Percentiles rank a stretch among this genome's conserved stretches.
These are phyloP conservation scores for Ogataea paradorogensis DNA, from an alignment of 805 yeast genomes.

Conservation along the genomic window DNA sequence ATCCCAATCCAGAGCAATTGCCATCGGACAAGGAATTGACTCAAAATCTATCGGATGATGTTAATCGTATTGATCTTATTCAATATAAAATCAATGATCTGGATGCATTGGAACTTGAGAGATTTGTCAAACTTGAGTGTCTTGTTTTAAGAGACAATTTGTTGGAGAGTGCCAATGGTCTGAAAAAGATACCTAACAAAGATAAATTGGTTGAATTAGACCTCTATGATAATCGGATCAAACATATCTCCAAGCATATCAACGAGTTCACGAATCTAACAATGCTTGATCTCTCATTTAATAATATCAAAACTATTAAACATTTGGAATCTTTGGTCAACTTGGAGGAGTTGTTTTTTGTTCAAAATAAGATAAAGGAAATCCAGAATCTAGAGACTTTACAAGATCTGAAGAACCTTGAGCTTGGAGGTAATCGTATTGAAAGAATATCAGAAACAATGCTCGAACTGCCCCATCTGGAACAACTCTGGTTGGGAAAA, in stretches of 20 bases:
- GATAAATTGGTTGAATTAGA: constrained; percentile 73
- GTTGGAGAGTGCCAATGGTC: constrained; percentile 65
- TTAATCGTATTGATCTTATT: constrained; percentile 59
- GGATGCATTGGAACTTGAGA: constrained; percentile 54
- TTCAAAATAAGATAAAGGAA: constrained; percentile 78
- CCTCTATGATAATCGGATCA: constrained; percentile 86
- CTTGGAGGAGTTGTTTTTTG: constrained; percentile 72
- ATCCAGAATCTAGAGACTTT: constrained; percentile 66
- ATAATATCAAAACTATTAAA: constrained; percentile 81
- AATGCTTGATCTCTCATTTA: constrained; percentile 80
- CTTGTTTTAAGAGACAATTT: constrained; percentile 83
- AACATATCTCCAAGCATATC: constrained; percentile 74
- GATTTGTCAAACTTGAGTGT: constrained; percentile 55
- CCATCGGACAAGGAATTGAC: constrained; percentile 71
- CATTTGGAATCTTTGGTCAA: constrained; percentile 62
- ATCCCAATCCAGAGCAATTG: constrained; percentile 48
- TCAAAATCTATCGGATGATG: constrained; percentile 51
- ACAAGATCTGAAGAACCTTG: constrained; percentile 61
- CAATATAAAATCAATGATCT: constrained; percentile 67
- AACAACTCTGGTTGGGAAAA: constrained; percentile 90
- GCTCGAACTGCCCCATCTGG: constrained; percentile 50
- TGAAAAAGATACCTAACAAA: constrained; percentile 53
- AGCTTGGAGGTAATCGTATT: constrained; percentile 86
- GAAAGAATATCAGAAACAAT: constrained; percentile 55
- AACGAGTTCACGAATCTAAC: constrained; percentile 55